Base-by-base conservation (phyloP, 495 filamentous ascomycete genomes). In the Penicillium ucsense region DNA sequence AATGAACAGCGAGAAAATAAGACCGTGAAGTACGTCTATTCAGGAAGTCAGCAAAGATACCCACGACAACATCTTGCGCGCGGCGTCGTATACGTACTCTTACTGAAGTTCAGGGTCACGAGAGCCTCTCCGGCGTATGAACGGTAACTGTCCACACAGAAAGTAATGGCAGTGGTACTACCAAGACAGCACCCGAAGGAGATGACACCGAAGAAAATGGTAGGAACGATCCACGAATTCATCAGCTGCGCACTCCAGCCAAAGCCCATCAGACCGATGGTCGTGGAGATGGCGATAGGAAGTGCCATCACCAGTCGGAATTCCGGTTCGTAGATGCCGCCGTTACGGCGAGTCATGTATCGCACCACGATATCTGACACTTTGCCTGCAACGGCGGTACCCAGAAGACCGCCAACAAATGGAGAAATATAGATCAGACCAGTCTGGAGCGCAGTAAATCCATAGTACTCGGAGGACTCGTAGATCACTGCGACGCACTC, bases 61-160 rank as follows among this genome's bases (percentile, higher is more conserved):
- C 7, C 4, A 30, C 1, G 27, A 3, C 9, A 46, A 0, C n/a
- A 8, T 6, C n/a, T 35, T 4, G 40, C 34, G 42, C 8, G 3
- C 20, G 20, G 20, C 20, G 20, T 20, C 20, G 20, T 20, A 29
- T 45, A 68, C 63, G 63, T 70, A 77, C 79, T 94, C 75, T 96
- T 98, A 65, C 81, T 83, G 61, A 95, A 92, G 62, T 95, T 96
- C 51, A 98, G 68, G 9, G 91, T 95, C 29, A 98, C 92, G 38
- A 98, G 73, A 7, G 91, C 92, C 64, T 96, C 91, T 39, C 90
- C 89, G 2, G 92, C 92, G 61, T 95, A 96, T 62, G 92, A 86
- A 10, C 91, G 77, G 62, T 96, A 95, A 54, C 84, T 87, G 62
- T 98, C 91, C 28, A 98, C 89, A 45, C 84, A 87, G 55, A 95